Evolutionary conservation across 2,329 filamentous ascomycete genomes (phyloP).

Genomic region (Phaeosphaeriaceae sp.): DNA sequence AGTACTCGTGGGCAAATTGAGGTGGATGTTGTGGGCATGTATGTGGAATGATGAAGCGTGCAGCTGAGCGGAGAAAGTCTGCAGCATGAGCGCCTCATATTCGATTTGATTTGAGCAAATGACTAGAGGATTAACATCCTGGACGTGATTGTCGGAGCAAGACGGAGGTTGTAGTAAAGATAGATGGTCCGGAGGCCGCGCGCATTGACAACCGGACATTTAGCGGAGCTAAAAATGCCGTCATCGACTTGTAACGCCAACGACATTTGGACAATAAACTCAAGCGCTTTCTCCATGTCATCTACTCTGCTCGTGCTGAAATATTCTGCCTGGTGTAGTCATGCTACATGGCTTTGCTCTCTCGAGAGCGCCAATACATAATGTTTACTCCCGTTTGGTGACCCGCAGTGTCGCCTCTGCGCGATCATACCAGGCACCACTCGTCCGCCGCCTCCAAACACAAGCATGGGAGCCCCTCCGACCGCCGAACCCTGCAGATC

Average conservation of each 20-base stretch:
- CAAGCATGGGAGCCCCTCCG: constrained; percentile 52
- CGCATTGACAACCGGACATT: neutral
- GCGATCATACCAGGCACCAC: constrained; percentile 17
- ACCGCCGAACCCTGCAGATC: constrained; percentile 78
- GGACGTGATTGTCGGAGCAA: neutral
- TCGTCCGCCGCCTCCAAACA: constrained; percentile 38
- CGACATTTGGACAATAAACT: neutral
- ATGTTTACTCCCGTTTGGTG: constrained; percentile 31
- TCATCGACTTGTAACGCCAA: neutral
- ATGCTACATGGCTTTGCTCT: constrained; percentile 49
- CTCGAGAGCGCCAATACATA: constrained; percentile 32
- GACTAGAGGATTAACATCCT: neutral
- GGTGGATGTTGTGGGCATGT: neutral
- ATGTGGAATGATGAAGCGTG: neutral
- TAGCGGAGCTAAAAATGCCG: constrained; percentile 1
- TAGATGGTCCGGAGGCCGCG: neutral
- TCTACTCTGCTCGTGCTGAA: constrained; percentile 20
- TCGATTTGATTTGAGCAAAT: too few relatives aligned
- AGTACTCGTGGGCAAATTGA: neutral
- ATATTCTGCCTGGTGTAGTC: constrained; percentile 25
- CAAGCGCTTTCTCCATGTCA: constrained; percentile 20
- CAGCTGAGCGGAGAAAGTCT: neutral
- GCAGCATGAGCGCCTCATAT: neutral
- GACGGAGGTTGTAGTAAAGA: neutral
- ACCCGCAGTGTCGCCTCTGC: constrained; percentile 17